These are phyloP conservation scores for Breviolum minutum DNA, from an alignment of 73 alveolate species.

Conservation along the genomic window DNA sequence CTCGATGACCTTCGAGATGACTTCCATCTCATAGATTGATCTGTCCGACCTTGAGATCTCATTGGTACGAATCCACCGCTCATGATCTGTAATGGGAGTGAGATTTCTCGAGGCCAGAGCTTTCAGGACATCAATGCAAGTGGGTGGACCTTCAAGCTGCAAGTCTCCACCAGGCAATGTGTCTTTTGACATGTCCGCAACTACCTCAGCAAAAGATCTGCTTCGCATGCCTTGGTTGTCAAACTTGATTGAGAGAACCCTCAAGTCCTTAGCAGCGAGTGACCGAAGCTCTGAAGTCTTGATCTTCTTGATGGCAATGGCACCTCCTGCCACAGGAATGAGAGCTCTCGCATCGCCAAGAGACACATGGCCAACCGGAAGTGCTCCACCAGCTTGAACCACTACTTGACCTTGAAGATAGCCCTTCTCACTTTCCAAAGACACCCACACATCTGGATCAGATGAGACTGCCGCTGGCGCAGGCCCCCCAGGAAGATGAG, in stretches of 20 bases:
- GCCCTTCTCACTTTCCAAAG: background rate
- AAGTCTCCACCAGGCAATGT: conserved; percentile 34
- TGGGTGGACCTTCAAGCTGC: conserved; percentile 34
- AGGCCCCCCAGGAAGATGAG: background rate
- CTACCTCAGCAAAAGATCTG: background rate
- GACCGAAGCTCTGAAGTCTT: background rate
- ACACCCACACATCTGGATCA: background rate
- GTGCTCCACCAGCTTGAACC: background rate
- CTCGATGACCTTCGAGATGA: conserved; percentile 12
- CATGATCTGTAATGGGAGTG: conserved; percentile 46
- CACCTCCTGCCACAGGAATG: background rate
- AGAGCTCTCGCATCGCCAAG: background rate
- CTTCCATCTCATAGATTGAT: conserved; percentile 5
- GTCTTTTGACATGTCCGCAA: background rate
- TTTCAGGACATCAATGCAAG: background rate
- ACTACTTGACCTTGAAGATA: background rate
- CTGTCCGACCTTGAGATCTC: background rate
- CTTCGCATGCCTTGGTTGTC: background rate
- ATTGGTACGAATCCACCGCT: conserved; percentile 28
- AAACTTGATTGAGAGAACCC: conserved; percentile 8
- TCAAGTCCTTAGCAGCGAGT: background rate
- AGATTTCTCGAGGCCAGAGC: background rate
- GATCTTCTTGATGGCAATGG: conserved; percentile 1
- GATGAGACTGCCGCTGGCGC: background rate
- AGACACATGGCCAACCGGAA: background rate